These are phyloP conservation scores for Hypholoma fasciculare DNA, from an alignment of 768 basidiomycete species.

Conservation along the genomic window DNA sequence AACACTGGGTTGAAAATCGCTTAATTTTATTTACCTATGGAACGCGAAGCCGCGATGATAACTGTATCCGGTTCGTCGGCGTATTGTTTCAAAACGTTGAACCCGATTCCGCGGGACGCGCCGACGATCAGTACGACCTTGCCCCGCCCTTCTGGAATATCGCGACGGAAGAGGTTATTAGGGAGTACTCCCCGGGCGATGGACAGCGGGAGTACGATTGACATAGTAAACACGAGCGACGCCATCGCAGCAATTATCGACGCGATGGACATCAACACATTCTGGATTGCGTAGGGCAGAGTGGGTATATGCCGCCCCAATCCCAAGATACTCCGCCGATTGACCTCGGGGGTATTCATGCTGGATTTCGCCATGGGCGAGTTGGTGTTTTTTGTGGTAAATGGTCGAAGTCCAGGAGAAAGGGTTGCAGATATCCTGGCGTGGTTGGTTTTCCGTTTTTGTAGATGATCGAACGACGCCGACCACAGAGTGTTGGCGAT, in stretches of 20 bases:
- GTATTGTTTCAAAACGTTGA: conserved; percentile 28
- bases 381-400: not conserved
- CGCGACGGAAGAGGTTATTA: not conserved
- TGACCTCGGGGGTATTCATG: conserved; percentile 1
- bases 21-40: conserved; percentile 19
- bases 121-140: conserved; percentile 30
- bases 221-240: conserved; percentile 21
- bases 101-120: conserved; percentile 26
- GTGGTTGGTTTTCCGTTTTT: not conserved
- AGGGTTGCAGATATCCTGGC: not conserved
- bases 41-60: conserved; percentile 25
- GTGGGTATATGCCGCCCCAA: conserved; percentile 22
- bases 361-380: conserved; percentile 1
- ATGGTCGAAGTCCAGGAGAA: not conserved
- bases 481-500: not conserved
- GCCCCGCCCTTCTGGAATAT: conserved; percentile 5
- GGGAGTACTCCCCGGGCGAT: conserved; percentile 12
- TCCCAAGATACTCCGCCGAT: not conserved
- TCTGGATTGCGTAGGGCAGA: conserved; percentile 24
- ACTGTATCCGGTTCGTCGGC: conserved; percentile 21
- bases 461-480: not conserved
- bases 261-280: conserved; percentile 23
- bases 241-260: conserved; percentile 15
- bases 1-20: not conserved
- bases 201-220: conserved; percentile 21